Evolutionary conservation across 2,329 filamentous ascomycete genomes (phyloP).

Genomic region (Pseudogymnoascus sp.): DNA sequence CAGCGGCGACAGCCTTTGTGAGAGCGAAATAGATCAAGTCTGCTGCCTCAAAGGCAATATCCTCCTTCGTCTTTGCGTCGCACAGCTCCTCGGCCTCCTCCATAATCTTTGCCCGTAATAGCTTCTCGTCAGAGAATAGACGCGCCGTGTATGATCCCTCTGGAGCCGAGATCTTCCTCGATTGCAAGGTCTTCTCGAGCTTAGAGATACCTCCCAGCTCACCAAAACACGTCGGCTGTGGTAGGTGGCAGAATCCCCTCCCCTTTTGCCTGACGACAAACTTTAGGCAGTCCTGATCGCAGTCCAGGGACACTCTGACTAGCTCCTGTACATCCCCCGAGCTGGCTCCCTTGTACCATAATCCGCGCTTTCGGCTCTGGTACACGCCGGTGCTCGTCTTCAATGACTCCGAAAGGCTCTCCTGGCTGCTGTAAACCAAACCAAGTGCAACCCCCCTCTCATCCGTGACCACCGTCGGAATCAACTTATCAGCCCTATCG

Average conservation of each 20-base stretch:
- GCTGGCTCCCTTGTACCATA: slow-evolving; percentile 95
- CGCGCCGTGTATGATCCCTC: slow-evolving; percentile 88
- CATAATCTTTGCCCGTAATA: slow-evolving; percentile 93
- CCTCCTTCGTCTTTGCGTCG: slow-evolving; percentile 70
- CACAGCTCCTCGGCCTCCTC: slow-evolving; percentile 96
- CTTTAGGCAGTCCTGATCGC: slow-evolving; percentile 84
- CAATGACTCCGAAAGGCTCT: slow-evolving; percentile 81
- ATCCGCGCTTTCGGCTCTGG: slow-evolving; percentile 86
- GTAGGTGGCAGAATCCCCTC: slow-evolving; percentile 85
- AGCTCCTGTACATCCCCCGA: slow-evolving; percentile 92
- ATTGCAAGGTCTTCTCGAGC: slow-evolving; percentile 78
- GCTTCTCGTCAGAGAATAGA: slow-evolving; percentile 83
- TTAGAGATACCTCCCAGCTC: slow-evolving; percentile 71
- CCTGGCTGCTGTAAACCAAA: slow-evolving; percentile 86
- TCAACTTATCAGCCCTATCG: slow-evolving; percentile 74
- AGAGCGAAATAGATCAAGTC: slow-evolving; percentile 95
- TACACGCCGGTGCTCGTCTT: slow-evolving; percentile 72
- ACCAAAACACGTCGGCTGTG: slow-evolving; percentile 88
- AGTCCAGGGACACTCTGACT: slow-evolving; percentile 77
- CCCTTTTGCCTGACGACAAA: slow-evolving; percentile 89
- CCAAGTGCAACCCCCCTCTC: slow-evolving; percentile 78
- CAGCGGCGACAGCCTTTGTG: slow-evolving; percentile 77
- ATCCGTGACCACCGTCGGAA: slow-evolving; percentile 86
- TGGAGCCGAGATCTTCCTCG: slow-evolving; percentile 74
- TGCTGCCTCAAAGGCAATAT: slow-evolving; percentile 89